A percentile compares a stretch with the other conserved stretches of the same genome.
These are phyloP conservation scores for Ogataea hybrid DNA, from an alignment of 1,139 yeast species.

Conservation along the genomic window DNA sequence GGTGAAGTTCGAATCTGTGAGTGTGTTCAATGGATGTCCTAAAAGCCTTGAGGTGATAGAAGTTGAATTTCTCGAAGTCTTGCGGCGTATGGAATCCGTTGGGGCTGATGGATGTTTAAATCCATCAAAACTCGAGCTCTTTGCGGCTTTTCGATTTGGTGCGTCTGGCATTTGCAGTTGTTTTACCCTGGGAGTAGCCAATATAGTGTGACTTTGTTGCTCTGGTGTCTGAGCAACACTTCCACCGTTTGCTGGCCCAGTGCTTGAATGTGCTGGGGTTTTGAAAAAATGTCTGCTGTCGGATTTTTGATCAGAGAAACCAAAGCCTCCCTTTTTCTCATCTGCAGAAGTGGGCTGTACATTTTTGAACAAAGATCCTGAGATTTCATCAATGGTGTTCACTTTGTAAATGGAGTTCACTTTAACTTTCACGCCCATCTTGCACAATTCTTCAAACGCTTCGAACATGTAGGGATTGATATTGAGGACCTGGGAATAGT, in stretches of 20 bases:
- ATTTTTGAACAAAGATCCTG: conserved; percentile 18
- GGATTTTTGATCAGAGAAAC: conserved; percentile 12
- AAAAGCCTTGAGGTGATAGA: conserved; percentile 55
- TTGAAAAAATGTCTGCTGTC: conserved; percentile 8
- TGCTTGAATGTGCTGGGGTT: conserved; percentile 5
- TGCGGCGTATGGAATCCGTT: conserved; percentile 25
- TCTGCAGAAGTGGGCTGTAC: conserved; percentile 5
- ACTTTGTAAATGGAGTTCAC: conserved; percentile 57
- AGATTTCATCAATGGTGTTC: conserved; percentile 18
- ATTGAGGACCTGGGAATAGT: conserved; percentile 66
- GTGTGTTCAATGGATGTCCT: conserved; percentile 42
- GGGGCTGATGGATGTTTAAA: conserved; percentile 31
- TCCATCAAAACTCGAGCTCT: conserved; percentile 25
- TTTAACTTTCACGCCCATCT: conserved; percentile 65
- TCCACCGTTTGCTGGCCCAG: conserved; percentile 6
- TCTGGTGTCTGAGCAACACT: conserved; percentile 19
- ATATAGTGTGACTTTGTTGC: conserved; percentile 17
- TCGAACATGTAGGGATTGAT: conserved; percentile 84
- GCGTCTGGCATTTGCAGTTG: conserved; percentile 49
- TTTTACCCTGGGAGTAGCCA: conserved; percentile 50
- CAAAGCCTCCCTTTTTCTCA: conserved; percentile 18
- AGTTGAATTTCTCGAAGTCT: conserved; percentile 23
- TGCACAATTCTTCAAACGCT: conserved; percentile 75
- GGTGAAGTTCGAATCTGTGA: conserved; percentile 18
- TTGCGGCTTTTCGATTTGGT: conserved; percentile 47